Evolutionary conservation across 441 rosid genomes (phyloP).

Genomic region (Euphorbia corollata): DNA sequence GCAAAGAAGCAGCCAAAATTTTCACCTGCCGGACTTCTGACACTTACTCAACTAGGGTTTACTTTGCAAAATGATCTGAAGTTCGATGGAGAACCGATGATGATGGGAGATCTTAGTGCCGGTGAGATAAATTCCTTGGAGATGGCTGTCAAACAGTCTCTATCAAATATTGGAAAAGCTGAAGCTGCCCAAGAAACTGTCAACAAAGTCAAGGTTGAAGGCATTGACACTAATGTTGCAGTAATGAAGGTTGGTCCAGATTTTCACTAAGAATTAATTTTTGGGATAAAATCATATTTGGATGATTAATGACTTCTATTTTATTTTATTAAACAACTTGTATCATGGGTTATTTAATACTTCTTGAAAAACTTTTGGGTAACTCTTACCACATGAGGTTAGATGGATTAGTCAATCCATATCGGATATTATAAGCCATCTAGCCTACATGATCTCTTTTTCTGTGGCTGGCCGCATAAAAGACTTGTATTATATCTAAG

Average conservation of each 20-base stretch:
- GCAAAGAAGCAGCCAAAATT: constrained; percentile 40
- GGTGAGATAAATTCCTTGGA: constrained; percentile 80
- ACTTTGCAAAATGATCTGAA: constrained; percentile 35
- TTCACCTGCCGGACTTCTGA: constrained; percentile 54
- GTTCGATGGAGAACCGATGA: constrained; percentile 34
- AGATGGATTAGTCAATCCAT: constrained; percentile 9
- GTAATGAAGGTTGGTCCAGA: constrained; percentile 62
- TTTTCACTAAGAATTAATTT: constrained; percentile 16
- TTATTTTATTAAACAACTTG: constrained; percentile 9
- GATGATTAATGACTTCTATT: constrained; percentile 5
- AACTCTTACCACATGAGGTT: not conserved
- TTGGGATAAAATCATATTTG: constrained; percentile 9
- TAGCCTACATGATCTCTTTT: not conserved
- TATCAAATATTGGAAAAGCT: constrained; percentile 58
- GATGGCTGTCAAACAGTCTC: constrained; percentile 59
- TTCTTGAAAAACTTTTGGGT: not conserved
- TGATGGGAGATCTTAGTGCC: constrained; percentile 58
- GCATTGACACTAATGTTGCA: constrained; percentile 77
- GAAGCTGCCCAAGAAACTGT: constrained; percentile 93
- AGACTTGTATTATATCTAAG: not conserved
- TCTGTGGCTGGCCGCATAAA: not conserved
- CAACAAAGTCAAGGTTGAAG: constrained; percentile 89
- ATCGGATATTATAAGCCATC: constrained; percentile 9
- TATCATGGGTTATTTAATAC: not conserved
- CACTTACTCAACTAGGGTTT: constrained; percentile 60